These are phyloP conservation scores for Botrytis tulipae DNA, from an alignment of 2,329 filamentous ascomycete genomes.

Conservation along the genomic window DNA sequence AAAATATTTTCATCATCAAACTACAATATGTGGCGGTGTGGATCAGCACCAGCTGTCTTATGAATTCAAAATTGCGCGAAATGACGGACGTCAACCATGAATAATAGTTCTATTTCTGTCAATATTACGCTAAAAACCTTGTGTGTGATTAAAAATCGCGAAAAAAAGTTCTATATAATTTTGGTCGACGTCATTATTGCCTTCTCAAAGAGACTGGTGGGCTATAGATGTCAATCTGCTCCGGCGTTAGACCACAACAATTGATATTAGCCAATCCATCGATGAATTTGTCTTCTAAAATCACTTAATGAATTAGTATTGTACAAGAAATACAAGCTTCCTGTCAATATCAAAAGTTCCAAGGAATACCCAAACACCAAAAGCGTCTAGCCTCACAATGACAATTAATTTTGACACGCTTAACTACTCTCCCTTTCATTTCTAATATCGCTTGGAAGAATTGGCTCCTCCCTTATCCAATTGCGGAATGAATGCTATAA, in stretches of 20 bases:
- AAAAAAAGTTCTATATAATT: not conserved
- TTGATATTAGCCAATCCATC: not conserved
- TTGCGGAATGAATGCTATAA: not conserved
- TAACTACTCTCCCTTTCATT: not conserved
- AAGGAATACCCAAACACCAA: not conserved
- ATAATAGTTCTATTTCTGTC: no score
- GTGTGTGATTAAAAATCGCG: not conserved
- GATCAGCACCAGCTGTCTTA: no score
- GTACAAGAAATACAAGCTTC: not conserved
- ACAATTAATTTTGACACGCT: not conserved
- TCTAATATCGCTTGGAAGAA: not conserved
- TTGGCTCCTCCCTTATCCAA: not conserved
- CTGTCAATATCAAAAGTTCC: not conserved
- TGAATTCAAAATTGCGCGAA: no score
- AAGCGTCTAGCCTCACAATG: not conserved
- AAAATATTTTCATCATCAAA: not conserved
- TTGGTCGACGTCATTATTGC: not conserved
- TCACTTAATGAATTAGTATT: not conserved
- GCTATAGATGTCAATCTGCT: not conserved
- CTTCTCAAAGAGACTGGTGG: not conserved
- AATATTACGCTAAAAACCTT: not conserved
- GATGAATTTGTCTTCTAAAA: not conserved
- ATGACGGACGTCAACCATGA: no score
- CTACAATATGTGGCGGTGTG: no score
- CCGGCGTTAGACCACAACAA: not conserved